Conservation (phyloP, 2,329 filamentous ascomycete species). For the Exophiala xenobiotica region DNA sequence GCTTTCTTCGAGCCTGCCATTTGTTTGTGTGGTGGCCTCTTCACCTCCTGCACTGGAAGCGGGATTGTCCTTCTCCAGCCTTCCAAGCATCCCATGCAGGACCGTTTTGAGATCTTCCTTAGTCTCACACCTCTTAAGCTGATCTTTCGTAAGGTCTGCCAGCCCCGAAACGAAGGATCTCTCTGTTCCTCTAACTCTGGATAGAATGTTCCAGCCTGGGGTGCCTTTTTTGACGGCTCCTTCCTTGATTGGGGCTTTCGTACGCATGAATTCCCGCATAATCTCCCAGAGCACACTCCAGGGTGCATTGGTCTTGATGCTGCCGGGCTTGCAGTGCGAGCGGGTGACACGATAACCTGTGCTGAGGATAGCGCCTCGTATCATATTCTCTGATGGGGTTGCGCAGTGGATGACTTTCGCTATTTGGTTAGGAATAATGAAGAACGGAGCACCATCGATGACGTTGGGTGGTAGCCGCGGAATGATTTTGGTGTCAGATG, state of each 20-base stretch:
- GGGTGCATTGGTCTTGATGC: slow-evolving; percentile 89
- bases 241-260: slow-evolving; percentile 74
- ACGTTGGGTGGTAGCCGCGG: slow-evolving; percentile 58
- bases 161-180: slow-evolving; percentile 39
- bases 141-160: slow-evolving; percentile 39
- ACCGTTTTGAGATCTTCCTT: slow-evolving; percentile 42
- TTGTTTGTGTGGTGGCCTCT: no score
- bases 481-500: slow-evolving; percentile 37
- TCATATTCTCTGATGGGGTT: slow-evolving; percentile 73
- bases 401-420: slow-evolving; percentile 75
- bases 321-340: slow-evolving; percentile 85
- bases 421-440: slow-evolving; percentile 73
- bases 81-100: slow-evolving; percentile 46
- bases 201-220: slow-evolving; percentile 70
- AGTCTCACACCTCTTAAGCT: slow-evolving; percentile 36
- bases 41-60: no score
- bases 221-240: slow-evolving; percentile 67
- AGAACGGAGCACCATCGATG: slow-evolving; percentile 79
- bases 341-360: slow-evolving; percentile 80
- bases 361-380: slow-evolving; percentile 77
- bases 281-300: slow-evolving; percentile 90
- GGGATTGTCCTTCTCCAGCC: slow-evolving; percentile 30
- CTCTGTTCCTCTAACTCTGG: slow-evolving; percentile 30
- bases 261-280: slow-evolving; percentile 86
- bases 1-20: slow-evolving; percentile 29